phyloP scores from a whole-genome alignment of 805 yeast genomes.

The Wickerhamiella allomyrinae region DNA sequence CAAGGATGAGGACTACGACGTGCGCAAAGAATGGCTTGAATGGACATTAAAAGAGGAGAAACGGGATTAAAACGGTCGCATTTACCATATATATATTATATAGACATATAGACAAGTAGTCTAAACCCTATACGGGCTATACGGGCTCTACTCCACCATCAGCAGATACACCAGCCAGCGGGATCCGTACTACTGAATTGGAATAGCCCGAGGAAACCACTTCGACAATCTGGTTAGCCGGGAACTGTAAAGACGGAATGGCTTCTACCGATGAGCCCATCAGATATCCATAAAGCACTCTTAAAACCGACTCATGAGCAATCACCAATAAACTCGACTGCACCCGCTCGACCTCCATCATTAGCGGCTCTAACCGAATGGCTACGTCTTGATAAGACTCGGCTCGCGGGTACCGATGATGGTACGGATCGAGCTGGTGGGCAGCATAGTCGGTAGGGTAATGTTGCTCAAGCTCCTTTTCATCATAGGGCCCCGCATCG shows the following conservation, averaged over 20 bases:
- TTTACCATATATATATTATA: neutral
- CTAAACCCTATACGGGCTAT: slow-evolving; percentile 6
- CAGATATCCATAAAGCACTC: slow-evolving; percentile 84
- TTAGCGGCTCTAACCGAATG: slow-evolving; percentile 79
- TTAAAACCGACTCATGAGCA: slow-evolving; percentile 82
- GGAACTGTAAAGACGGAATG: slow-evolving; percentile 66
- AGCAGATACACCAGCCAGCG: slow-evolving; percentile 14
- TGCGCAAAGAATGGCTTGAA: slow-evolving; percentile 23
- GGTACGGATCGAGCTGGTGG: slow-evolving; percentile 70
- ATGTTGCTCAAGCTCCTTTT: slow-evolving; percentile 40
- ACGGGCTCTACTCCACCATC: slow-evolving; percentile 16
- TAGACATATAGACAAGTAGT: neutral
- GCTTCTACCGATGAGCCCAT: slow-evolving; percentile 85
- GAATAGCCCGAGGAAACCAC: slow-evolving; percentile 28
- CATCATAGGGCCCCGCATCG: slow-evolving; percentile 54
- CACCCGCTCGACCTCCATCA: slow-evolving; percentile 87
- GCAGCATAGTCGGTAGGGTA: slow-evolving; percentile 60
- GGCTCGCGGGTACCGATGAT: slow-evolving; percentile 79
- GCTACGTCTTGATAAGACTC: slow-evolving; percentile 96
- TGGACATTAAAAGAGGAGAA: neutral
- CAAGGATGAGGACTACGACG: slow-evolving; percentile 27
- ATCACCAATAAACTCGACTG: slow-evolving; percentile 67
- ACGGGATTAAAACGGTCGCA: neutral
- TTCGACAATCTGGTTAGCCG: slow-evolving; percentile 73
- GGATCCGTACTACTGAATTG: slow-evolving; percentile 14